Evolutionary conservation across 352 stramenopile species (phyloP).

Genomic region (Phytophthora litchii): DNA sequence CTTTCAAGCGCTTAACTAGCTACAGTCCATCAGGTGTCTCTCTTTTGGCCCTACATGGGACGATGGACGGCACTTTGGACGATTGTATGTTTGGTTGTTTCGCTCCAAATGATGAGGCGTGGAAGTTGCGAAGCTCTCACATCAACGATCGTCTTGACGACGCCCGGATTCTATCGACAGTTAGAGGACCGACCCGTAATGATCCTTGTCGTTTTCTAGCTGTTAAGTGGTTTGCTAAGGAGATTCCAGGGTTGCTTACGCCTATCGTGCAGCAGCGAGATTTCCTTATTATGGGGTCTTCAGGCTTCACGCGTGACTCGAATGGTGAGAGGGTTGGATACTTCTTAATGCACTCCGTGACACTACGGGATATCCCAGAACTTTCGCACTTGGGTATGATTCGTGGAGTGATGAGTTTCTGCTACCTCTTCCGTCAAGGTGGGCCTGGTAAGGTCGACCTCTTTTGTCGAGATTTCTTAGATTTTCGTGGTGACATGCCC

Average conservation of each 20-base stretch:
- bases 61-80: slow-evolving; percentile 50
- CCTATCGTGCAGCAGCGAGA: slow-evolving; percentile 56
- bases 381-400: slow-evolving; percentile 52
- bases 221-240: slow-evolving; percentile 67
- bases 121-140: slow-evolving; percentile 49
- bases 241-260: slow-evolving; percentile 41
- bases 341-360: slow-evolving; percentile 52
- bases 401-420: slow-evolving; percentile 51
- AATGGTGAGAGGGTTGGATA: slow-evolving; percentile 45
- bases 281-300: slow-evolving; percentile 36
- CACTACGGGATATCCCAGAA: slow-evolving; percentile 38
- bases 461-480: slow-evolving; percentile 60
- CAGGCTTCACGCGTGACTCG: slow-evolving; percentile 26
- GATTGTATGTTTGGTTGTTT: slow-evolving; percentile 54
- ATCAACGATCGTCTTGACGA: slow-evolving; percentile 58
- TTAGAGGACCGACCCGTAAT: slow-evolving; percentile 32
- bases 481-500: slow-evolving; percentile 51
- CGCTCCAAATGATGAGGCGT: slow-evolving; percentile 42
- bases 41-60: slow-evolving; percentile 46
- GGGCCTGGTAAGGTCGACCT: slow-evolving; percentile 34
- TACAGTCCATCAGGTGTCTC: slow-evolving; percentile 30
- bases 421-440: slow-evolving; percentile 51
- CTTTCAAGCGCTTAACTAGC: background rate
- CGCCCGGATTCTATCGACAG: slow-evolving; percentile 44
- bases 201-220: slow-evolving; percentile 57